Base-by-base conservation (phyloP, 2,329 filamentous ascomycete genomes). In the Penicillium sp. region DNA sequence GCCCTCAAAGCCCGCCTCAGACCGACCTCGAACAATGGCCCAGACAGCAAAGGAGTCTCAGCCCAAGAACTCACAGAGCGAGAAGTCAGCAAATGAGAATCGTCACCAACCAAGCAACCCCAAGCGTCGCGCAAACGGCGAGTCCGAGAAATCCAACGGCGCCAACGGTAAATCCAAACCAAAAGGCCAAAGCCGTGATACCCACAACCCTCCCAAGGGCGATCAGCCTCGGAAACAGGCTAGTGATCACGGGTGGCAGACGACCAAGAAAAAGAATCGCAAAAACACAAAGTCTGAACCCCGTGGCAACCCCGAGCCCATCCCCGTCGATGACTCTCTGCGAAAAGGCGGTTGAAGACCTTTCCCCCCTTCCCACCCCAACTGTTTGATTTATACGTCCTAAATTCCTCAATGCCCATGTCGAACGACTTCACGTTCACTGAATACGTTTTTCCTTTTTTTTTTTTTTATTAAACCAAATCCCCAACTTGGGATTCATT, bases 181-280 rank as follows among this genome's bases (percentile, higher is more conserved):
- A 3, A 76, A 70, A 53, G 64, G 67, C 16, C 70, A 52, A 42
- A 44, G 69, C 11, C 65, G 69, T 16, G 72, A 74, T 40, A 34
- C 45, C 11, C 60, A 61, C 27, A 57, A 62, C n/a, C 29, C 54
- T 34, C 51, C 58, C 11, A 31, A 53, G 6, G 47, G 52, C 6
- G 67, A 68, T 38, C 48, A 59, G 4, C 42, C 61, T 7, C 67
- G 70, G 13, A 74, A 73, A 32, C 38, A 46, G 10, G 32, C 58
- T 14, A 75, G 74, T 50, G 60, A 69, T 6, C 68, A 72, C 16
- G 68, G 71, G 49, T 79, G 76, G 76, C 75, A 79, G 60, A 77
- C 72, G 3, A 75, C 73, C 9, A 77, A 76, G 62, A 76, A 73
- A 58, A 77, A 72, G 61, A 67, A 75, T 50, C 74, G 72, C 54